These are phyloP conservation scores for Akanthomyces uredinophilus DNA, from an alignment of 2,329 filamentous ascomycete genomes.

Conservation along the genomic window DNA sequence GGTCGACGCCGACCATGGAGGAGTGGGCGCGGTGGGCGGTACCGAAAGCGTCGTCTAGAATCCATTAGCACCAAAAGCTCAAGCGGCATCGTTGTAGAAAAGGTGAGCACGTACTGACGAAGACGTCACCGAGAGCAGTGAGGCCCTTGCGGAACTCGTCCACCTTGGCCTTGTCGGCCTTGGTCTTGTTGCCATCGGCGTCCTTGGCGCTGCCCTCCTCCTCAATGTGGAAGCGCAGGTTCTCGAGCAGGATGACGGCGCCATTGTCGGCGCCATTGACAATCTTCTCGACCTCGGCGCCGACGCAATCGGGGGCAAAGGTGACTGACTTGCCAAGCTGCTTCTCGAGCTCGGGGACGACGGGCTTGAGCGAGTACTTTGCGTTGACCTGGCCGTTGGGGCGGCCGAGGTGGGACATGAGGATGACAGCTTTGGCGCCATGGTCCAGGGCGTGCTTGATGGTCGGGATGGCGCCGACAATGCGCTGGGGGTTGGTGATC, in stretches of 20 bases:
- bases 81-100: background rate
- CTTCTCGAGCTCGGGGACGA: constrained; percentile 88
- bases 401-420: constrained; percentile 98
- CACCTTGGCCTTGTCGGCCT: constrained; percentile 91
- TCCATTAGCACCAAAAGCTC: background rate
- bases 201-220: constrained; percentile 97
- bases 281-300: constrained; percentile 80
- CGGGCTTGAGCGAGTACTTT: constrained; percentile 93
- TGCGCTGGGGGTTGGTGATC: constrained; percentile 98
- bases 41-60: constrained; percentile 88
- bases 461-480: constrained; percentile 88
- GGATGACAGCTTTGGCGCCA: constrained; percentile 84
- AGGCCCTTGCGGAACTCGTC: constrained; percentile 91
- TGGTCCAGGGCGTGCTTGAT: constrained; percentile 91
- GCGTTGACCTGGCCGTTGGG: constrained; percentile 83
- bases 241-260: constrained; percentile 87
- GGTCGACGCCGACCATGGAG: constrained; percentile 95
- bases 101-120: constrained; percentile 68
- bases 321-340: constrained; percentile 77
- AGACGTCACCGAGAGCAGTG: constrained; percentile 91
- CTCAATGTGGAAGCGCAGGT: constrained; percentile 96
- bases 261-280: constrained; percentile 79
- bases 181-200: constrained; percentile 90
- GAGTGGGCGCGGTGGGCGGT: constrained; percentile 98
- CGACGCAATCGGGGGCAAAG: constrained; percentile 87